Base-by-base conservation (phyloP, 768 basidiomycete genomes). In the Tephrocybe sp. region DNA sequence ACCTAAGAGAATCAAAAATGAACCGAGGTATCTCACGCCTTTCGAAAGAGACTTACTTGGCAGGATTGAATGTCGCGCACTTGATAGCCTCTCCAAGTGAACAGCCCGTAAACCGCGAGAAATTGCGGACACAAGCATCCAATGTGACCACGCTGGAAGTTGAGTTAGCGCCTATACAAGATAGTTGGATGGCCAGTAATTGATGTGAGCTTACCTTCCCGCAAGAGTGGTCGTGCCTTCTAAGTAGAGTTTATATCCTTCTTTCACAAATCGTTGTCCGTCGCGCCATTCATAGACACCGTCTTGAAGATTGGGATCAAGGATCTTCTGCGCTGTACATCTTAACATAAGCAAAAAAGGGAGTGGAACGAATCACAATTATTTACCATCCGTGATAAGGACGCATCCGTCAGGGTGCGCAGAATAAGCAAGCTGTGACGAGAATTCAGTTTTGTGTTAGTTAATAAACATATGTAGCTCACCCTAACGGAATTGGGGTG, bases 401-500 rank as follows among this genome's bases (percentile, higher is more conserved):
- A 96, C 83, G 61, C 92, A 94, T 2, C 92, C 89, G 7, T 92
- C 87, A 8, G 87, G 87, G 60, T 85, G 84, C 0, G 87, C 80
- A 31, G 85, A 81, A 66, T 94, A 93, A 1, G 93, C 93, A 53
- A 92, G 68, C 89, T 92, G 61, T 17, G 13, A 16, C 19, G 26
- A 26, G 46, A 19, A 34, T 6, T 45, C 34, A 42, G 58, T n/a
- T 43, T 23, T 39, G 20, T 32, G 22, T 40, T n/a, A 38, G 43
- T 19, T 39, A 46, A 17, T 35, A 22, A 44, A 36, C 16, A 53
- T 35, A 47, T 16, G 32, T 0, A 39, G 72, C 84, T 49, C 66
- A 93, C 88, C 60, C 89, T 75, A 50, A 95, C 89, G 39, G 90
- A 90, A 64, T 92, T 90, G 13, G 93, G 92, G 66, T 95, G 92